Conservation (phyloP, 148 eudicot species). For the Chenopodium formosanum region DNA sequence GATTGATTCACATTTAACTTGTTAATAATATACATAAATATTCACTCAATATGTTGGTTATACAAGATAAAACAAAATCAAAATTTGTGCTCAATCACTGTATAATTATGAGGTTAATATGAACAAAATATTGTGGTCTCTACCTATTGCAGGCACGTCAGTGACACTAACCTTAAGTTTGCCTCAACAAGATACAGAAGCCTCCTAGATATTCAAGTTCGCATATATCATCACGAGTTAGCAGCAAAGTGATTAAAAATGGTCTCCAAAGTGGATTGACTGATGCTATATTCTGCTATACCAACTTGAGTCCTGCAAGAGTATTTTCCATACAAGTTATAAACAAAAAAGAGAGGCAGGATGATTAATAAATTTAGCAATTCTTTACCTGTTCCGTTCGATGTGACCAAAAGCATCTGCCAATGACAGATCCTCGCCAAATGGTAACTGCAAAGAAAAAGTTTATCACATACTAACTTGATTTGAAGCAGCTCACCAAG, state of each 20-base stretch:
- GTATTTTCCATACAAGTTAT: not conserved
- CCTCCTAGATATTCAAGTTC: conserved; percentile 1
- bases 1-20: not conserved
- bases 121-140: not conserved
- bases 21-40: not conserved
- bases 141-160: not conserved
- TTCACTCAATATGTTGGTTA: not conserved
- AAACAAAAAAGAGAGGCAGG: not conserved
- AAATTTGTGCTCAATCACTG: not conserved
- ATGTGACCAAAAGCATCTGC: conserved; percentile 96
- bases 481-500: not conserved
- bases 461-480: not conserved
- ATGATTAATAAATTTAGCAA: not conserved
- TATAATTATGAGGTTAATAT: not conserved
- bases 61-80: not conserved
- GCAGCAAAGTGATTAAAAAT: conserved; percentile 97
- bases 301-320: conserved; percentile 58
- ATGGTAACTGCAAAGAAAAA: conserved; percentile 59
- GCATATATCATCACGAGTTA: conserved; percentile 40
- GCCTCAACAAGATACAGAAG: not conserved
- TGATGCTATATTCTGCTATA: conserved; percentile 90
- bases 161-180: conserved; percentile 4
- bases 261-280: conserved; percentile 95
- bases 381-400: conserved; percentile 74
- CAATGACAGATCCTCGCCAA: conserved; percentile 63